Conservation (phyloP, 2,329 filamentous ascomycete genomes). For the Hypoxylon rubiginosum region DNA sequence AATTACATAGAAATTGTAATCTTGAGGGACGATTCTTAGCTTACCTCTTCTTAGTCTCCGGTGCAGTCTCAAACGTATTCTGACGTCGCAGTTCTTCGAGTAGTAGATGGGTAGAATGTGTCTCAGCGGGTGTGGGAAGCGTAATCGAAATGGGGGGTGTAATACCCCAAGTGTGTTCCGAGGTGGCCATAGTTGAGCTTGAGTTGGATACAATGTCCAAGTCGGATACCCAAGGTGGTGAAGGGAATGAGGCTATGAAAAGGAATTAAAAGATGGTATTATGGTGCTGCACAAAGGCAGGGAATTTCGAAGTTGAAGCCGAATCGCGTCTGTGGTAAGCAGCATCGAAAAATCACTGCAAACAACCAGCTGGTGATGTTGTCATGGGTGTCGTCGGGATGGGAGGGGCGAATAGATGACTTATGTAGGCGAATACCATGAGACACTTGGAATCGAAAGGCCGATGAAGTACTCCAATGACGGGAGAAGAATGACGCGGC, state of each 20-base stretch:
- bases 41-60: constrained; percentile 87
- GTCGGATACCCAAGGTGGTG: neutral
- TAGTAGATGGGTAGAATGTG: constrained; percentile 81
- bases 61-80: constrained; percentile 89
- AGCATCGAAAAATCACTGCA: constrained; percentile 8
- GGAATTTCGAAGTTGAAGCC: neutral
- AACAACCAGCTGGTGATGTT: neutral
- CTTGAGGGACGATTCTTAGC: neutral
- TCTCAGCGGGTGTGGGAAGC: constrained; percentile 82
- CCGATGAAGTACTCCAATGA: neutral
- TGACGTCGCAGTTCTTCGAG: constrained; percentile 87
- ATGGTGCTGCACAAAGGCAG: neutral
- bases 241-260: neutral
- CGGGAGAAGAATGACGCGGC: neutral
- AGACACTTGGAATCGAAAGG: neutral
- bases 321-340: constrained; percentile 2
- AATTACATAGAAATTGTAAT: constrained; percentile 48
- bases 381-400: constrained; percentile 1
- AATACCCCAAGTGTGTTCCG: constrained; percentile 67
- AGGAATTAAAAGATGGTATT: neutral
- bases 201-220: constrained; percentile 10
- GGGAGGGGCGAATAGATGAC: neutral
- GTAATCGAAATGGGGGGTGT: constrained; percentile 85
- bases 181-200: constrained; percentile 45
- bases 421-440: too few species aligned